Percentiles rank a stretch among this genome's conserved stretches.
These are phyloP conservation scores for Rhododendron griersonianum DNA, from an alignment of 148 eudicot species.

Conservation along the genomic window DNA sequence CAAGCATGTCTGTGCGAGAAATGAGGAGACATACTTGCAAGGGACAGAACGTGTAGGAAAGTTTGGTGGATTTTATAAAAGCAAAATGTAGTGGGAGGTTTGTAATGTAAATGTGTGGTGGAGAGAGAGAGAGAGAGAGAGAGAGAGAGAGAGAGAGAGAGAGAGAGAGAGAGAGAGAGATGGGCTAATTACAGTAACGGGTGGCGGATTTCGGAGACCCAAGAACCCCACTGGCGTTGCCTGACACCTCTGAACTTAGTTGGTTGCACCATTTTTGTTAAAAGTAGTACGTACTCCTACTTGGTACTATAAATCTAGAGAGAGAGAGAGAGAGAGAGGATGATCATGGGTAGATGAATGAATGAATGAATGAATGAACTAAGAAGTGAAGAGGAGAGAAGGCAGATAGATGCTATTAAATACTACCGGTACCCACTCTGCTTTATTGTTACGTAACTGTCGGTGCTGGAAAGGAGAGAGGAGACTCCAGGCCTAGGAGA, in stretches of 20 bases:
- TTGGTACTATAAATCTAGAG: not conserved
- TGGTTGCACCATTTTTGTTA: conserved; percentile 50
- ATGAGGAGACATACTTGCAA: no score
- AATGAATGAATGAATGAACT: not conserved
- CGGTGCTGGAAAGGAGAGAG: not conserved
- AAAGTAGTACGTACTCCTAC: not conserved
- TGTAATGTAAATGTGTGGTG: no score
- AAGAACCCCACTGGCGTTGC: conserved; percentile 98
- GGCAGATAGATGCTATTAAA: not conserved
- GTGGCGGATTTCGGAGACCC: conserved; percentile 95
- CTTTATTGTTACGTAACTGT: not conserved
- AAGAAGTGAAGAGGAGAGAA: not conserved
- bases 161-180: not conserved
- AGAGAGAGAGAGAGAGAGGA: not conserved
- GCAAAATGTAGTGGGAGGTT: no score
- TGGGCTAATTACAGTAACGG: conserved; percentile 56
- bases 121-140: not conserved
- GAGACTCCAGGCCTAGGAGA: not conserved
- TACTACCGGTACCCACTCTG: no score
- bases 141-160: not conserved
- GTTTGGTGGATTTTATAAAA: no score
- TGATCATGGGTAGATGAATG: no score
- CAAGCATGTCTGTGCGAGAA: no score
- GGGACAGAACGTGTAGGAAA: no score
- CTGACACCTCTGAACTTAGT: conserved; percentile 95